Conservation (phyloP, 202 grass and related monocot species). For the Musa balbisiana region DNA sequence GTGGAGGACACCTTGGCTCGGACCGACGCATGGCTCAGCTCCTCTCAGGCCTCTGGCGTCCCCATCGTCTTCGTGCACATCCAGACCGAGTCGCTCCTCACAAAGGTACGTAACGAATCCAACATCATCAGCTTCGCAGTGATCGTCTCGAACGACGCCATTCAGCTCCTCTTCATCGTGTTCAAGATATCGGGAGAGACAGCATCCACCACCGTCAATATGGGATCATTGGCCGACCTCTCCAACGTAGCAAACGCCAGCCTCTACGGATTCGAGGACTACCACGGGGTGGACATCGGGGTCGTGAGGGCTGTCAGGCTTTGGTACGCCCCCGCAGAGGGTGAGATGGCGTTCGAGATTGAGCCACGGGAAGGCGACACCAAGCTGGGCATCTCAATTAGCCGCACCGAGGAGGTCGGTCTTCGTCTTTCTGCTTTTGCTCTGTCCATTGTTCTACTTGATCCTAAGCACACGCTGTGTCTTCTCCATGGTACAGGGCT, state of each 20-base stretch:
- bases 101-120: constrained; percentile 38
- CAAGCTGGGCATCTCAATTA: constrained; percentile 74
- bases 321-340: constrained; percentile 56
- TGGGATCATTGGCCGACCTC: constrained; percentile 57
- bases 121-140: too few relatives aligned
- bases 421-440: too few relatives aligned
- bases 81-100: constrained; percentile 82
- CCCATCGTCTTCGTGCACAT: constrained; percentile 51
- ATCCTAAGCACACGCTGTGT: too few relatives aligned
- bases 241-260: constrained; percentile 64
- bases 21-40: constrained; percentile 60
- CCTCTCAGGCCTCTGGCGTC: constrained; percentile 53
- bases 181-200: constrained; percentile 69
- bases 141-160: too few relatives aligned
- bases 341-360: constrained; percentile 62
- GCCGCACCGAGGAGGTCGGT: constrained; percentile 65
- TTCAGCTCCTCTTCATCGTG: too few relatives aligned
- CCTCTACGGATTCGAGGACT: constrained; percentile 93
- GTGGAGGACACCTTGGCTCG: constrained; percentile 80
- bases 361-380: constrained; percentile 53
- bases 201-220: constrained; percentile 68
- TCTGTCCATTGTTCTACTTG: too few relatives aligned
- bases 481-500: constrained; percentile 27
- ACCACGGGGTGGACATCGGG: constrained; percentile 88
- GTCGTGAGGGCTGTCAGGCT: constrained; percentile 68